Conservation (phyloP, 2,329 filamentous ascomycete species). For the Penicillium sp. region DNA sequence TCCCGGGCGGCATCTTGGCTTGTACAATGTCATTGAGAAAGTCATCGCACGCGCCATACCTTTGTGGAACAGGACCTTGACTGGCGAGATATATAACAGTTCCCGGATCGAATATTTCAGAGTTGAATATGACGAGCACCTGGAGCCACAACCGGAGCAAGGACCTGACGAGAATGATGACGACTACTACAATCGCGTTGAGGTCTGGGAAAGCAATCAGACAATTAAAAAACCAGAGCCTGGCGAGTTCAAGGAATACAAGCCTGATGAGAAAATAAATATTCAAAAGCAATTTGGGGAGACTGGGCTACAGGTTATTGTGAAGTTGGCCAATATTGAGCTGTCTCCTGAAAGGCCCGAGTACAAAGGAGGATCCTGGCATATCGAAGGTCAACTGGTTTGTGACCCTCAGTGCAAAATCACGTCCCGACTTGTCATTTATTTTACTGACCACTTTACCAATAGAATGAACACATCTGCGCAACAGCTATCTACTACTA, state of each 20-base stretch:
- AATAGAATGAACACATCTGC: slow-evolving; percentile 59
- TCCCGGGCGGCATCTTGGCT: background rate
- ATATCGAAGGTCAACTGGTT: slow-evolving; percentile 47
- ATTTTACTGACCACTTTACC: background rate
- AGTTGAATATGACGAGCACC: slow-evolving; percentile 1
- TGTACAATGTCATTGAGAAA: slow-evolving; percentile 11
- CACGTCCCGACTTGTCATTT: background rate
- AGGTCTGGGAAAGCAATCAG: background rate
- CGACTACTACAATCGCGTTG: background rate
- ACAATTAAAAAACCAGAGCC: slow-evolving; percentile 16
- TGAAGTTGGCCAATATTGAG: slow-evolving; percentile 63
- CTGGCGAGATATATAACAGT: background rate
- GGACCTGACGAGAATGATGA: background rate
- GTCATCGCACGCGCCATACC: slow-evolving; percentile 13
- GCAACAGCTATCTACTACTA: slow-evolving; percentile 65
- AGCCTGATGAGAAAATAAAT: slow-evolving; percentile 4
- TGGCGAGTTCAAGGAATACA: background rate
- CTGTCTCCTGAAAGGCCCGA: slow-evolving; percentile 58
- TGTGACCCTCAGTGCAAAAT: background rate
- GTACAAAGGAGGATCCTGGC: slow-evolving; percentile 48
- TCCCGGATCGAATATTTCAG: background rate
- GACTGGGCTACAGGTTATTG: slow-evolving; percentile 48
- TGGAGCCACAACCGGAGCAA: background rate
- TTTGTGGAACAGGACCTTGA: slow-evolving; percentile 4
- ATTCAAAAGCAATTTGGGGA: slow-evolving; percentile 31